Percentiles rank a stretch among this genome's conserved stretches.
Evolutionary conservation across 2,329 filamentous ascomycete species (phyloP).

Genomic region (Chaetomiaceae sp.): DNA sequence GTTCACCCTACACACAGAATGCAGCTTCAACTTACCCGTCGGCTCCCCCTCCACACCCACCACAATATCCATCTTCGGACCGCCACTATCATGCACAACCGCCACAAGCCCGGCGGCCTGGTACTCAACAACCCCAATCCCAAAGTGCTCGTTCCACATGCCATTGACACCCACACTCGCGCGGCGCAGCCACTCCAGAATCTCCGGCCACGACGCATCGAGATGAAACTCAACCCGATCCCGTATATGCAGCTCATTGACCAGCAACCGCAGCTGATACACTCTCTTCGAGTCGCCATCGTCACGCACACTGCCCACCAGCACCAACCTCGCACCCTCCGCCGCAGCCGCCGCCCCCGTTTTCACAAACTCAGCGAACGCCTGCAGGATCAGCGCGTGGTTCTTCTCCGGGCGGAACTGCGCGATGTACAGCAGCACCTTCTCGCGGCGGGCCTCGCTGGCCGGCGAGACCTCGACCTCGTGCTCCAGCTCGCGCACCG

Average conservation of each 20-base stretch:
- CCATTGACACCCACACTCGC: slow-evolving; percentile 87
- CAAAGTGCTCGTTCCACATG: slow-evolving; percentile 99
- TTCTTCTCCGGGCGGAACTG: slow-evolving; percentile 98
- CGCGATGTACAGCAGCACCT: slow-evolving; percentile 81
- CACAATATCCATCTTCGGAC: slow-evolving; percentile 91
- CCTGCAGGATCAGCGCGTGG: slow-evolving; percentile 76
- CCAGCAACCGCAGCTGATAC: slow-evolving; percentile 79
- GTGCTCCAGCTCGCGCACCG: slow-evolving; percentile 74
- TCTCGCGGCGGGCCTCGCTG: slow-evolving; percentile 64
- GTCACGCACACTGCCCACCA: slow-evolving; percentile 90
- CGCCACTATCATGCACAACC: slow-evolving; percentile 89
- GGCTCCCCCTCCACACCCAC: slow-evolving; percentile 69
- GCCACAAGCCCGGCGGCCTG: slow-evolving; percentile 89
- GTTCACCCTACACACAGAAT: no score
- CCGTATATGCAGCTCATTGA: slow-evolving; percentile 78
- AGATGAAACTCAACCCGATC: slow-evolving; percentile 81
- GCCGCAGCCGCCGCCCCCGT: slow-evolving; percentile 41
- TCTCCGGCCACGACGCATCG: slow-evolving; percentile 82
- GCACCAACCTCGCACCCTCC: slow-evolving; percentile 60
- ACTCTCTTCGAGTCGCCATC: slow-evolving; percentile 74
- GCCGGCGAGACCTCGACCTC: slow-evolving; percentile 64
- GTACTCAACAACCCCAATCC: slow-evolving; percentile 96
- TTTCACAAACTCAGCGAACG: slow-evolving; percentile 72
- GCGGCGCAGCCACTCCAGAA: slow-evolving; percentile 69
- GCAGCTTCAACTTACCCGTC: slow-evolving; percentile 67